Evolutionary conservation across 192 early-diverging fungal species (phyloP).

Genomic region (Coemansia sp.): DNA sequence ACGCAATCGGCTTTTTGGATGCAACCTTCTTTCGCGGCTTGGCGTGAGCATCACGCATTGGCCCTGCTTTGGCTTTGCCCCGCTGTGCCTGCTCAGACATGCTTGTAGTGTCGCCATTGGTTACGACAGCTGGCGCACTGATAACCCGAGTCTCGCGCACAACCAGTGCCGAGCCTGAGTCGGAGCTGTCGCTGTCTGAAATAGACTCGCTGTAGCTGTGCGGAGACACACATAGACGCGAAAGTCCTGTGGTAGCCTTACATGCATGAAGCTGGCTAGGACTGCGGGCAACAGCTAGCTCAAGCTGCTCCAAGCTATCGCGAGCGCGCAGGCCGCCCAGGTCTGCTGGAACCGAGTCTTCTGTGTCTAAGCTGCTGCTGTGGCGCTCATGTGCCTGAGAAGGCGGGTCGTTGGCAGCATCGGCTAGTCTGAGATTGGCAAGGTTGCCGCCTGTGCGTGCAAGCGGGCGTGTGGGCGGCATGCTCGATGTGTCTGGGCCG

Average conservation of each 20-base stretch:
- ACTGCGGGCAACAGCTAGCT: background rate
- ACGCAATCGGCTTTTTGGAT: background rate
- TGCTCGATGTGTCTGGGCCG: conserved; percentile 5
- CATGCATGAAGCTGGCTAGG: conserved; percentile 30
- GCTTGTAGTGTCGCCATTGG: background rate
- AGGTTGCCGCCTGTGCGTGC: too few species aligned
- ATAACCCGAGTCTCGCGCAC: background rate
- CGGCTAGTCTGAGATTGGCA: too few species aligned
- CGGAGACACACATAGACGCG: conserved; percentile 15
- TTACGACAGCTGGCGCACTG: background rate
- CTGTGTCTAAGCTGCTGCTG: too few species aligned
- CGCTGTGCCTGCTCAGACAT: conserved; percentile 7
- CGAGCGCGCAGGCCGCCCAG: background rate
- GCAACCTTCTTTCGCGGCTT: conserved; percentile 20
- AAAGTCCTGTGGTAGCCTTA: conserved; percentile 45
- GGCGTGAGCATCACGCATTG: background rate
- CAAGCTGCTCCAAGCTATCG: background rate
- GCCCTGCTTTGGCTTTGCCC: conserved; percentile 18
- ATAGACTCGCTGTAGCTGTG: conserved; percentile 10
- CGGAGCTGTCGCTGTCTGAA: background rate
- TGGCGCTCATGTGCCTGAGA: too few species aligned
- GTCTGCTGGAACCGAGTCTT: background rate
- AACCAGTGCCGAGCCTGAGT: background rate
- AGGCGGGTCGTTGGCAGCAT: too few species aligned
- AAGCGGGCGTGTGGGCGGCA: too few species aligned